phyloP scores from a whole-genome alignment of 805 yeast genomes.

The Saccharomycopsis fibuligera region DNA sequence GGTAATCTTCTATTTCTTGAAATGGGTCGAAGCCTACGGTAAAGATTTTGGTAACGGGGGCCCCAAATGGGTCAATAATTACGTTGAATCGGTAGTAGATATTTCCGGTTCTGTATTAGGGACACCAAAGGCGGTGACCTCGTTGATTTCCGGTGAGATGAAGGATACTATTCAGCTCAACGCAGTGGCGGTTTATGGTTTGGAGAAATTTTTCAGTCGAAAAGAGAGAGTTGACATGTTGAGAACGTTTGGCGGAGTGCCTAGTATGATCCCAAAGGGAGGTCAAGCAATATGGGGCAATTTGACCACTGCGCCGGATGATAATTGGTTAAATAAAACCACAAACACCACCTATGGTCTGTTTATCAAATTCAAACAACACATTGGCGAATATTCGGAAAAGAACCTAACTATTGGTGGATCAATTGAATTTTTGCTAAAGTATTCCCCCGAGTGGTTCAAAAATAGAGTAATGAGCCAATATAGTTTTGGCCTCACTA shows the following conservation, averaged over 20 bases:
- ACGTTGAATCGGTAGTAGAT: slow-evolving; percentile 76
- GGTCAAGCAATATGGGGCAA: slow-evolving; percentile 89
- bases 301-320: slow-evolving; percentile 63
- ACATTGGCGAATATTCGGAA: slow-evolving; percentile 36
- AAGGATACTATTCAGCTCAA: slow-evolving; percentile 93
- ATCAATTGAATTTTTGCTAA: slow-evolving; percentile 59
- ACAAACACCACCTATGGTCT: slow-evolving; percentile 49
- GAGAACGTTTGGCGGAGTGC: slow-evolving; percentile 86
- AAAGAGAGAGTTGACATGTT: slow-evolving; percentile 83
- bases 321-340: slow-evolving; percentile 28
- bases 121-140: slow-evolving; percentile 90
- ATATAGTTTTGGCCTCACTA: slow-evolving; percentile 76
- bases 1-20: slow-evolving; percentile 77
- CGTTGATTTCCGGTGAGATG: slow-evolving; percentile 96
- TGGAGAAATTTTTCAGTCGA: slow-evolving; percentile 89
- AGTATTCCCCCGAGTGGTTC: slow-evolving; percentile 74
- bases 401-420: slow-evolving; percentile 58
- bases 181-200: slow-evolving; percentile 86
- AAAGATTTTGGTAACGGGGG: slow-evolving; percentile 88
- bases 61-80: slow-evolving; percentile 73
- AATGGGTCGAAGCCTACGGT: slow-evolving; percentile 95
- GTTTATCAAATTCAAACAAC: slow-evolving; percentile 59
- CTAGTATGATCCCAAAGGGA: slow-evolving; percentile 95
- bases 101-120: slow-evolving; percentile 89
- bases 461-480: slow-evolving; percentile 54